These are phyloP conservation scores for Corymbia citriodora DNA, from an alignment of 441 rosid genomes.

Conservation along the genomic window DNA sequence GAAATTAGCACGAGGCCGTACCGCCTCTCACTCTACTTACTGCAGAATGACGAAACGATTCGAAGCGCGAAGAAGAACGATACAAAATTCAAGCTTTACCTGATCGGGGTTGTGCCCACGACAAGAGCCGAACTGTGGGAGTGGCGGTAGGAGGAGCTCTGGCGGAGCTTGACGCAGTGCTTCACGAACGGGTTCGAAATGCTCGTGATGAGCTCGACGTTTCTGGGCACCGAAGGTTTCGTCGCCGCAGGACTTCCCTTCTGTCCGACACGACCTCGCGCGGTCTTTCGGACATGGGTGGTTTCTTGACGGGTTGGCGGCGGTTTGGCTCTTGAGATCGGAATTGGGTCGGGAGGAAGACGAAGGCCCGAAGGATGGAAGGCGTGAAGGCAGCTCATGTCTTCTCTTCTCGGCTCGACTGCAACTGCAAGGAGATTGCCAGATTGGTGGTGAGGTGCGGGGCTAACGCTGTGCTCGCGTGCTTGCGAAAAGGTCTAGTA, in stretches of 20 bases:
- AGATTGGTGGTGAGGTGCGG: too few relatives aligned
- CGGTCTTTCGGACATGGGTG: not conserved
- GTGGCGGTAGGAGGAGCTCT: slow-evolving; percentile 78
- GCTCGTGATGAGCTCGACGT: slow-evolving; percentile 52
- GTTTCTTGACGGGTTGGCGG: not conserved
- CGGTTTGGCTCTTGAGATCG: not conserved
- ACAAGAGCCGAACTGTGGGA: slow-evolving; percentile 65
- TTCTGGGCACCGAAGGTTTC: not conserved
- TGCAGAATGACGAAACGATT: not conserved
- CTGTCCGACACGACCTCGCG: not conserved
- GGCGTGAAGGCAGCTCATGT: not conserved
- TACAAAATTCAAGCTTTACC: slow-evolving; percentile 23
- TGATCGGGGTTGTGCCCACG: slow-evolving; percentile 74
- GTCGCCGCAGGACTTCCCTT: not conserved
- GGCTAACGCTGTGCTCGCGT: not conserved
- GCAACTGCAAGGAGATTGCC: not conserved
- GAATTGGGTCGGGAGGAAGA: not conserved
- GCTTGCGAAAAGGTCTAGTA: not conserved
- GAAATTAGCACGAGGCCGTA: not conserved
- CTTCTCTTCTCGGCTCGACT: not conserved
- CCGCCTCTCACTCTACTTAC: not conserved
- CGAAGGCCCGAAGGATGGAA: not conserved
- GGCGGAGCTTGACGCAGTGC: slow-evolving; percentile 83
- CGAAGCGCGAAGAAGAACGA: not conserved
- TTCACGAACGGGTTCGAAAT: slow-evolving; percentile 77